Evolutionary conservation across 2,329 filamentous ascomycete genomes (phyloP).

Genomic region (Fusarium domesticum): DNA sequence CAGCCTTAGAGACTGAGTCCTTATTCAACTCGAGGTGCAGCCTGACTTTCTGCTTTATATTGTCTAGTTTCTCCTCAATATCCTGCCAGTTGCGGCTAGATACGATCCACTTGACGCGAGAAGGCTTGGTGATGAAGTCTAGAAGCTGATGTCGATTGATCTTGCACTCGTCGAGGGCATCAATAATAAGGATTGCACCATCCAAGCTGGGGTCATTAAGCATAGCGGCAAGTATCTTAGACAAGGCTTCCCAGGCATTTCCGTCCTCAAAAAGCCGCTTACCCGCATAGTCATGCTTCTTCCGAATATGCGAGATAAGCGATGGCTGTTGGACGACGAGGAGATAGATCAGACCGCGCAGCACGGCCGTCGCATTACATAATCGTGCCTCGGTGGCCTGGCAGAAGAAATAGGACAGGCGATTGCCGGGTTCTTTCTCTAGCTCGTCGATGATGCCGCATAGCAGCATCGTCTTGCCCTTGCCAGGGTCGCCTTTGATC

Average conservation of each 20-base stretch:
- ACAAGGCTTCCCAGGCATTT: constrained; percentile 35
- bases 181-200: constrained; percentile 39
- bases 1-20: constrained; percentile 32
- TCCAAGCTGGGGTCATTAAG: constrained; percentile 34
- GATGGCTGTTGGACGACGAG: constrained; percentile 36
- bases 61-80: constrained; percentile 36
- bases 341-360: constrained; percentile 43
- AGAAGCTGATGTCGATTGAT: constrained; percentile 32
- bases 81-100: constrained; percentile 38
- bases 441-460: constrained; percentile 39
- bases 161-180: constrained; percentile 48
- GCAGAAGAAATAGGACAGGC: constrained; percentile 41
- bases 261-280: constrained; percentile 34
- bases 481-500: constrained; percentile 40
- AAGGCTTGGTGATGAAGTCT: constrained; percentile 32
- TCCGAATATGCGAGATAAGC: constrained; percentile 35
- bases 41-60: constrained; percentile 15
- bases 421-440: constrained; percentile 14
- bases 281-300: constrained; percentile 31
- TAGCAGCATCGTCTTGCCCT: constrained; percentile 45
- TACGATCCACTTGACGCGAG: constrained; percentile 40
- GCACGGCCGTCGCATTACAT: constrained; percentile 39
- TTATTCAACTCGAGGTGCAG: constrained; percentile 39
- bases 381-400: constrained; percentile 38
- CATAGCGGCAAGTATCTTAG: constrained; percentile 39